phyloP scores from a whole-genome alignment of 768 basidiomycete species.

The Dacryopinax spathularia region DNA sequence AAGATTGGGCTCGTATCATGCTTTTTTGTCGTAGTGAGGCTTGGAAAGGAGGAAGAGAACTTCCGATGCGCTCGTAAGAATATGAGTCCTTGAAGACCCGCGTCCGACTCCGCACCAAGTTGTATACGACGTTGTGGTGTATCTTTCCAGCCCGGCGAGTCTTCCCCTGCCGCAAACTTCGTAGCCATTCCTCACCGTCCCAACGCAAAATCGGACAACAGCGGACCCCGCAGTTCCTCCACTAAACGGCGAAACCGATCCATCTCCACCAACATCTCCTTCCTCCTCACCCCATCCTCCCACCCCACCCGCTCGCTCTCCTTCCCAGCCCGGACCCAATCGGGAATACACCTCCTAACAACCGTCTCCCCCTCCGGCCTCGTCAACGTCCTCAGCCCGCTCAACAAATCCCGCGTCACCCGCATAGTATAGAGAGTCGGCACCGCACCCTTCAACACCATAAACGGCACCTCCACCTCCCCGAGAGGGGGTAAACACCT shows the following conservation, averaged over 20 bases:
- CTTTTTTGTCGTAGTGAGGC: too few relatives aligned
- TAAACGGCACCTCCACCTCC: neutral
- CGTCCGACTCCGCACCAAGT: too few relatives aligned
- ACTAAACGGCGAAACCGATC: neutral
- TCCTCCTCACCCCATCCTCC: neutral
- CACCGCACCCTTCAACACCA: neutral
- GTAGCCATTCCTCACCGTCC: too few relatives aligned
- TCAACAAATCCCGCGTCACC: neutral
- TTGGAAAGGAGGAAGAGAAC: too few relatives aligned
- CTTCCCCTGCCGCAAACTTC: too few relatives aligned
- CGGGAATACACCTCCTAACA: neutral
- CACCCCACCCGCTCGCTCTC: neutral
- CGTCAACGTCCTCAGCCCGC: neutral
- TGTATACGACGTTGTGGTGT: too few relatives aligned
- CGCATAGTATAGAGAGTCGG: neutral
- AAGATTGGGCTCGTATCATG: too few relatives aligned
- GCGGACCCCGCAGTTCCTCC: neutral
- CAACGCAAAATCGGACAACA: neutral
- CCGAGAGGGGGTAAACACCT: neutral
- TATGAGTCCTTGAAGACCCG: too few relatives aligned
- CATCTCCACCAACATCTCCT: neutral
- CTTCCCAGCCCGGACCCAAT: neutral
- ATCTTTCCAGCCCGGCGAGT: too few relatives aligned
- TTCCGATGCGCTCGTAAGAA: too few relatives aligned
- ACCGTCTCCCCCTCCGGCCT: neutral